Base-by-base conservation (phyloP, 129 eudicot species). In the Pittosporum tobira region DNA sequence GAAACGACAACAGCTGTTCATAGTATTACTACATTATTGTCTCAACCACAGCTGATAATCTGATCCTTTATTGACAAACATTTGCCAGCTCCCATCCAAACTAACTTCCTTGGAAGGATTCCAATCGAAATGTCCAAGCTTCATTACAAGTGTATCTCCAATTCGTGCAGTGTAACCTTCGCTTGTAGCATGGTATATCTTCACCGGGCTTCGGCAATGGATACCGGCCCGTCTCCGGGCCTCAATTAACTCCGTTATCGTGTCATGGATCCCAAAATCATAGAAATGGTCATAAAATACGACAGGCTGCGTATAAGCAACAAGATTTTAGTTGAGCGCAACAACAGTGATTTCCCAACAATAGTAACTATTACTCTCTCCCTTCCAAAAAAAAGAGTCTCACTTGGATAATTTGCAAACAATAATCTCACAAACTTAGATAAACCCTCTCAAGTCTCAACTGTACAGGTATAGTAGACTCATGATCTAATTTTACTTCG, bases 11-110 rank as follows among this genome's bases (percentile, higher is more conserved):
- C n/a, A n/a, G n/a, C n/a, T n/a, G n/a, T n/a, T n/a, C n/a, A n/a
- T n/a, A n/a, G n/a, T n/a, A n/a, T n/a, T n/a, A n/a, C n/a, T 2
- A 38, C 25, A 51, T 56, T 80, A 81, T n/a, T 72, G 60, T 66
- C 83, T 70, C 59, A 72, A 54, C 87, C 83, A 81, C 12, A 81
- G 19, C 42, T 70, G 77, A 52, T 81, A 81, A 62, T 81, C 87
- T 25, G 77, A 66, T 18, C 80, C 83, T 73, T 76, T 73, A 73
- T 81, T 79, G 48, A 81, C 77, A 73, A 76, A 81, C 64, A 69
- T 73, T 36, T 81, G 80, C 87, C 87, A 81, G 61, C 61, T 81
- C 47, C 87, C 87, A 61, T 80, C 82, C 71, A 76, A 57, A 65
- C 72, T 47, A 27, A 72, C 75, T 62, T 76, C 83, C 30, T 81